These are phyloP conservation scores for Pichia paraexigua DNA, from an alignment of 805 yeast species.

Conservation along the genomic window DNA sequence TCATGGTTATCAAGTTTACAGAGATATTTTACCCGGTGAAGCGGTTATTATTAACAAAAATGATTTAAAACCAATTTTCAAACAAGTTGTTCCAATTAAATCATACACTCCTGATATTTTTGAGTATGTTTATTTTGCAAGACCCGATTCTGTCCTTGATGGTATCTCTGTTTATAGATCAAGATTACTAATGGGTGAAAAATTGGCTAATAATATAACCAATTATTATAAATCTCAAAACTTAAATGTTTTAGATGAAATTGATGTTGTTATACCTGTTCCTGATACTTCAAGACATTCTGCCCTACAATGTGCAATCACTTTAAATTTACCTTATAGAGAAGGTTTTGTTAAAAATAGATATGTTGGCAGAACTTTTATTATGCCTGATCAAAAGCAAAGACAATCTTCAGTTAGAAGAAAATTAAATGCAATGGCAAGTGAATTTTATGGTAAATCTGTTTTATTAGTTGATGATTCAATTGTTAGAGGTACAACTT, in stretches of 20 bases:
- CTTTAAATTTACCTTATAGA: constrained; percentile 74
- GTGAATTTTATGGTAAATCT: constrained; percentile 77
- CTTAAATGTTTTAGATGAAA: constrained; percentile 41
- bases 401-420: constrained; percentile 90
- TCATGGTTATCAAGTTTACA: constrained; percentile 69
- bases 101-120: constrained; percentile 91
- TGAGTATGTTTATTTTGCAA: constrained; percentile 95
- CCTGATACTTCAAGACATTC: constrained; percentile 98
- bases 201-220: constrained; percentile 67
- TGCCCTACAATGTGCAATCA: constrained; percentile 85
- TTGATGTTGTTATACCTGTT: constrained; percentile 95
- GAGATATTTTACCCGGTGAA: constrained; percentile 91
- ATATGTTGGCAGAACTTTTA: constrained; percentile 95
- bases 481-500: constrained; percentile 95
- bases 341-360: constrained; percentile 97
- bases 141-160: constrained; percentile 93
- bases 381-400: constrained; percentile 96
- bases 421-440: constrained; percentile 92
- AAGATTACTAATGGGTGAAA: constrained; percentile 88
- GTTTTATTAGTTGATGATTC: constrained; percentile 94
- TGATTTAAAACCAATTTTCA: constrained; percentile 63
- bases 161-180: constrained; percentile 95
- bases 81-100: constrained; percentile 73
- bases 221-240: constrained; percentile 31
- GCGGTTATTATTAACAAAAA: constrained; percentile 88